These are phyloP conservation scores for Cercospora canescens DNA, from an alignment of 2,329 filamentous ascomycete genomes.

Conservation along the genomic window DNA sequence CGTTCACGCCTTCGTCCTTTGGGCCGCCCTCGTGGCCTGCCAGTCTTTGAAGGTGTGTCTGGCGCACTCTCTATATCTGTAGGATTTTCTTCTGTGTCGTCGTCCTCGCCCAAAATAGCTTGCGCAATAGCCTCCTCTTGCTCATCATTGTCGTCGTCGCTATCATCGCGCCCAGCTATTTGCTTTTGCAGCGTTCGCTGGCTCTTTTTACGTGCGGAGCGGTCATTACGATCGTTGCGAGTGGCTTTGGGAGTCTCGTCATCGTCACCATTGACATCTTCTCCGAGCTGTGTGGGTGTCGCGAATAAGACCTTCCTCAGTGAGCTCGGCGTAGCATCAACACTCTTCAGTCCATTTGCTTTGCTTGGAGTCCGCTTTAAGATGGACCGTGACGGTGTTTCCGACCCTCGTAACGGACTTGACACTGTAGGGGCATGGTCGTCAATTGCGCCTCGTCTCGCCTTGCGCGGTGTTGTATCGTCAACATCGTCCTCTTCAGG, in stretches of 20 bases:
- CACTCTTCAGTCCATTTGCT: constrained; percentile 24
- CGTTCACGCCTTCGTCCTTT: constrained; percentile 57
- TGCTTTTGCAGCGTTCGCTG: constrained; percentile 73
- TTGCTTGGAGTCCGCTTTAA: constrained; percentile 33
- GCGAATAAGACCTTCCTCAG: constrained; percentile 49
- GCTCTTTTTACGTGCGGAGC: constrained; percentile 85
- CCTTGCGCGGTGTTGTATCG: constrained; percentile 30
- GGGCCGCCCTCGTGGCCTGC: constrained; percentile 49
- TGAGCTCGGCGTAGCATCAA: constrained; percentile 44
- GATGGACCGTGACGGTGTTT: constrained; percentile 37
- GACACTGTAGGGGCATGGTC: constrained; percentile 6
- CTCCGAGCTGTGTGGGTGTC: constrained; percentile 44
- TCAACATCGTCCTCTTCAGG: constrained; percentile 21
- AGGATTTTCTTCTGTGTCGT: constrained; percentile 32
- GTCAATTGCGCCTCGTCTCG: constrained; percentile 16
- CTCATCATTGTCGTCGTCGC: constrained; percentile 65
- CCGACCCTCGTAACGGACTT: constrained; percentile 21
- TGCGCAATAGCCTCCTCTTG: constrained; percentile 42
- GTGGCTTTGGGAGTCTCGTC: constrained; percentile 54
- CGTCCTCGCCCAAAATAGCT: constrained; percentile 27
- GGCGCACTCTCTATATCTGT: constrained; percentile 45
- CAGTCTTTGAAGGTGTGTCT: constrained; percentile 48
- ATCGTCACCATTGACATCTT: constrained; percentile 44
- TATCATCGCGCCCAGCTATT: constrained; percentile 62
- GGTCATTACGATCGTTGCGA: constrained; percentile 73